phyloP scores from a whole-genome alignment of 2,329 filamentous ascomycete species.

The Monilinia vaccinii-corymbosi region DNA sequence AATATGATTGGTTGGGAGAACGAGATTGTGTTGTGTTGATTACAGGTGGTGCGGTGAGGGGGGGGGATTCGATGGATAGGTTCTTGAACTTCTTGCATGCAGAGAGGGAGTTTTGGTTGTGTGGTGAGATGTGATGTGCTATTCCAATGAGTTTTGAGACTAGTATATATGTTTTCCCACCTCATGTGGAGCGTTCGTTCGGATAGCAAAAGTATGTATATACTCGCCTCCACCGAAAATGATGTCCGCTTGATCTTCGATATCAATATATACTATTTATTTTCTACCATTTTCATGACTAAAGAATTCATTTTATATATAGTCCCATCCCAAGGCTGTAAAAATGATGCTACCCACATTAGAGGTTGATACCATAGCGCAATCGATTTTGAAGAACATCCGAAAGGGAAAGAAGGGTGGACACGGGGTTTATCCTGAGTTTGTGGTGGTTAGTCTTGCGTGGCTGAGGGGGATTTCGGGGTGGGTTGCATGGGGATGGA shows the following conservation, averaged over 20 bases:
- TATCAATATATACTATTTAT: constrained; percentile 63
- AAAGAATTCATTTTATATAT: constrained; percentile 61
- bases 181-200: neutral
- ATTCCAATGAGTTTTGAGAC: constrained; percentile 48
- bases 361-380: constrained; percentile 53
- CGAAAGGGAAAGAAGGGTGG: constrained; percentile 45
- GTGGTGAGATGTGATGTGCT: constrained; percentile 63
- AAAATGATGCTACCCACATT: constrained; percentile 41
- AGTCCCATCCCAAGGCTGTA: constrained; percentile 48
- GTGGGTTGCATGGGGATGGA: constrained; percentile 55
- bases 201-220: constrained; percentile 37
- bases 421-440: constrained; percentile 45
- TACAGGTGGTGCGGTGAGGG: constrained; percentile 67
- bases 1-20: constrained; percentile 58
- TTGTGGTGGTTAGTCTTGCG: constrained; percentile 32
- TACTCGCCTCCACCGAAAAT: constrained; percentile 48
- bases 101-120: constrained; percentile 57
- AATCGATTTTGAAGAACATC: constrained; percentile 52
- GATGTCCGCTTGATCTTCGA: constrained; percentile 60
- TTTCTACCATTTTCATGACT: constrained; percentile 57
- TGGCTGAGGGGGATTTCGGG: constrained; percentile 46
- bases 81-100: constrained; percentile 59
- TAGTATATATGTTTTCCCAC: constrained; percentile 34
- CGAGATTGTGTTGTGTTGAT: constrained; percentile 65
- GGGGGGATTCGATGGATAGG: constrained; percentile 59